Evolutionary conservation across 371 early-diverging fungal genomes (phyloP), one percentile per base, ranked within the genome.

Genomic region (Circinella minor): DNA sequence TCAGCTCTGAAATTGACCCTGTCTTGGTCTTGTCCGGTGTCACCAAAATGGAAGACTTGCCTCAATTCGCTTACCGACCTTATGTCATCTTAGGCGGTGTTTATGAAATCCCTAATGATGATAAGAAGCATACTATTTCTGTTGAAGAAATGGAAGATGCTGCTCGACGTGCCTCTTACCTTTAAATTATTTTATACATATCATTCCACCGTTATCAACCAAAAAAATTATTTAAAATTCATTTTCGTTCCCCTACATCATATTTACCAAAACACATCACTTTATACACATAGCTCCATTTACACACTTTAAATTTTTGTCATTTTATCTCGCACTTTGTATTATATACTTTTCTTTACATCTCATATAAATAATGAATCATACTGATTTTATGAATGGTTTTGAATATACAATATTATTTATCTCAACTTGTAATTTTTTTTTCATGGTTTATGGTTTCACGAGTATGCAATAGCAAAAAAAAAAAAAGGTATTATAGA

Each of bases 1-100:
- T 85, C 65, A 81, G 74, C 65, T 81, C 85, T 63, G 84, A 88
- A 77, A 86, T 90, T 67, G 88, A 90, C 69, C 83, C 89, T 7
- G 88, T 89, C 43, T 78, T 90, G 36, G 90, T 90, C 43, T 74
- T 90, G 63, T 82, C 83, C 61, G 89, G 90, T 65, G 88, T 90
- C 46, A 87, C 89, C 27, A 81, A 81, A 61, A 77, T 75, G 77
- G 74, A 74, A 9, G 87, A 87, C 64, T 67, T 90, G 59, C 69
- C 73, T 38, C 69, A 79, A 39, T 85, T 86, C 60, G 86, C 89
- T 46, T 90, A 89, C 75, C 81, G 84, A 51, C 90, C 90, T 59
- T 88, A 77, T 70, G 74, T 88, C 36, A 84, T 89, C 54, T 76
- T 88, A 61, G 85, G 89, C 66, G 88, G 88, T 68, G 87, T 88